phyloP scores from a whole-genome alignment of 192 early-diverging fungal genomes.

The Cladochytrium replicatum region DNA sequence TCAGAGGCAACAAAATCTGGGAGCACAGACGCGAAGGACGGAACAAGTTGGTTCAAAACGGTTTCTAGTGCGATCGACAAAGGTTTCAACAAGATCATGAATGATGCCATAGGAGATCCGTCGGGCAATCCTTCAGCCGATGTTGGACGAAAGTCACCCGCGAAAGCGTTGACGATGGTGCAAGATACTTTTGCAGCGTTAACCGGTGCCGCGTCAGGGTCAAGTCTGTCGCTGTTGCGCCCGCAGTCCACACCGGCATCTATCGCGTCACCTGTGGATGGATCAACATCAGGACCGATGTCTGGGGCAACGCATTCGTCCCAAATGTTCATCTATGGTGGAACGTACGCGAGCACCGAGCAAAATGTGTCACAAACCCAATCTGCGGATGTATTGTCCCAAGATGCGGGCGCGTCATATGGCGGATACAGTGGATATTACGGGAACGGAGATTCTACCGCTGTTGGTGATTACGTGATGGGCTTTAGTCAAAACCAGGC shows the following conservation, averaged over 20 bases:
- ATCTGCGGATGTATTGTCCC: too few relatives aligned
- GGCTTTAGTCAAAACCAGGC: too few relatives aligned
- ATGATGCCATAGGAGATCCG: slow-evolving; percentile 39
- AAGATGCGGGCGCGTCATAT: too few relatives aligned
- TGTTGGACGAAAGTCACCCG: neutral
- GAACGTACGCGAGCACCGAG: too few relatives aligned
- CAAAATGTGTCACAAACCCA: too few relatives aligned
- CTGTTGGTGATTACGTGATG: too few relatives aligned
- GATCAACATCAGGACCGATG: too few relatives aligned
- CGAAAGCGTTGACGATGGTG: neutral
- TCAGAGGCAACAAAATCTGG: slow-evolving; percentile 23
- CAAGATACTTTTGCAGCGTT: neutral
- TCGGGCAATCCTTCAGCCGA: neutral
- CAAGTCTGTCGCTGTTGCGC: neutral
- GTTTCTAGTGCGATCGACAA: neutral
- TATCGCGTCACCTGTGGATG: neutral
- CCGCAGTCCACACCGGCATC: neutral
- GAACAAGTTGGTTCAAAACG: neutral
- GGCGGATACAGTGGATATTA: too few relatives aligned
- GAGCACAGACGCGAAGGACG: neutral
- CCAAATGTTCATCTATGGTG: too few relatives aligned
- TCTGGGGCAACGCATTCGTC: too few relatives aligned
- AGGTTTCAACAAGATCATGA: slow-evolving; percentile 54
- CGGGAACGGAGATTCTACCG: too few relatives aligned
- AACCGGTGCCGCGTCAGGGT: neutral